phyloP scores from a whole-genome alignment of 2,329 filamentous ascomycete genomes.

The Aspergillus hortae region DNA sequence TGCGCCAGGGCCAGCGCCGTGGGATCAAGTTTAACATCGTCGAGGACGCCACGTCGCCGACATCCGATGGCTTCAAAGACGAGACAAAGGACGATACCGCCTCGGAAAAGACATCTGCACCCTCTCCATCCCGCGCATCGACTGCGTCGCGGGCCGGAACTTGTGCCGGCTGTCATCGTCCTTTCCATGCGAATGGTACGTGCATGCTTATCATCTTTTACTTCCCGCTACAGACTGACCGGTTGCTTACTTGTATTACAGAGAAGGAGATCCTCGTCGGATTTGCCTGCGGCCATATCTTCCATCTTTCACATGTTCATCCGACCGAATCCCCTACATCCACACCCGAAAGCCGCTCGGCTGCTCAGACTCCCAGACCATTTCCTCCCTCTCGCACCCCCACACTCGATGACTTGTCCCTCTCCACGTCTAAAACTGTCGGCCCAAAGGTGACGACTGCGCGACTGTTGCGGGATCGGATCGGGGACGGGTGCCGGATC shows the following conservation, averaged over 20 bases:
- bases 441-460: constrained; percentile 86
- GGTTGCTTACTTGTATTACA: constrained; percentile 14
- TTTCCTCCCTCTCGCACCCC: constrained; percentile 14
- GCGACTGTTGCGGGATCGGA: constrained; percentile 67
- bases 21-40: constrained; percentile 86
- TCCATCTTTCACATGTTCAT: constrained; percentile 62
- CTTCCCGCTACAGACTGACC: neutral
- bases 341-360: constrained; percentile 17
- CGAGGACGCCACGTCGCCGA: constrained; percentile 14
- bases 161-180: constrained; percentile 38
- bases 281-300: constrained; percentile 67
- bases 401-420: constrained; percentile 23
- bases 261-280: constrained; percentile 58
- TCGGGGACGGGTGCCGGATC: constrained; percentile 47
- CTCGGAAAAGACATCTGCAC: constrained; percentile 14
- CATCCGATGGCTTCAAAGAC: neutral
- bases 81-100: constrained; percentile 10
- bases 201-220: neutral
- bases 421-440: constrained; percentile 54
- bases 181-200: constrained; percentile 38
- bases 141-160: constrained; percentile 21
- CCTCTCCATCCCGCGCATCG: constrained; percentile 1
- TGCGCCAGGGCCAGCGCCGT: constrained; percentile 74
- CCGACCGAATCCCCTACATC: constrained; percentile 29
- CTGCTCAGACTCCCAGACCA: constrained; percentile 20